Evolutionary conservation across 1,139 yeast species (phyloP).

Genomic region (Saccharomyces hybrid): DNA sequence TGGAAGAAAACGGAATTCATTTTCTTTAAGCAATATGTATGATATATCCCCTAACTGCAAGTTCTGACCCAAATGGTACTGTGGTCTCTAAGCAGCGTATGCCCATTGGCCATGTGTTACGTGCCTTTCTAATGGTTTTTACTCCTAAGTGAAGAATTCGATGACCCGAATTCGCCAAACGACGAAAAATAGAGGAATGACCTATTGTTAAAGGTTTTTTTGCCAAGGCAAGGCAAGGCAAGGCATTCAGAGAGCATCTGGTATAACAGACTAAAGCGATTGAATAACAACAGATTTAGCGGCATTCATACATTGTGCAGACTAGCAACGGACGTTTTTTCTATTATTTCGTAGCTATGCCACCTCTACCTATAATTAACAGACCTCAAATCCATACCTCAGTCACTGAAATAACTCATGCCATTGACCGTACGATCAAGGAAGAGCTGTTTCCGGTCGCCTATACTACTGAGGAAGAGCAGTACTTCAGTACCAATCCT

Average conservation of each 20-base stretch:
- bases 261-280: background rate
- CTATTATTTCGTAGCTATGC: background rate
- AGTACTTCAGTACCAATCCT: constrained; percentile 61
- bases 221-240: background rate
- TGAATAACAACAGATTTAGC: background rate
- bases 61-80: background rate
- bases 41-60: too few relatives aligned
- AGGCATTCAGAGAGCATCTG: background rate
- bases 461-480: constrained; percentile 60
- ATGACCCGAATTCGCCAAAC: constrained; percentile 1
- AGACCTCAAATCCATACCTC: constrained; percentile 45
- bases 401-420: constrained; percentile 60
- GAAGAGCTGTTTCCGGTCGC: constrained; percentile 66
- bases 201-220: background rate
- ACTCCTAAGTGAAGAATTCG: background rate
- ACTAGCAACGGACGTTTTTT: background rate
- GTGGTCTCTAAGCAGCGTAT: background rate
- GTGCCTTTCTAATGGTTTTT: background rate
- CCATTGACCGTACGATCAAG: constrained; percentile 70
- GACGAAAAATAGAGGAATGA: background rate
- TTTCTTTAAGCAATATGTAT: too few relatives aligned
- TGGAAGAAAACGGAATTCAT: too few relatives aligned
- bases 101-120: background rate
- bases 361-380: background rate
- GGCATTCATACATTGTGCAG: background rate